These are phyloP conservation scores for Leishmania martiniquensis DNA, from an alignment of 208 protist genomes.

Conservation along the genomic window DNA sequence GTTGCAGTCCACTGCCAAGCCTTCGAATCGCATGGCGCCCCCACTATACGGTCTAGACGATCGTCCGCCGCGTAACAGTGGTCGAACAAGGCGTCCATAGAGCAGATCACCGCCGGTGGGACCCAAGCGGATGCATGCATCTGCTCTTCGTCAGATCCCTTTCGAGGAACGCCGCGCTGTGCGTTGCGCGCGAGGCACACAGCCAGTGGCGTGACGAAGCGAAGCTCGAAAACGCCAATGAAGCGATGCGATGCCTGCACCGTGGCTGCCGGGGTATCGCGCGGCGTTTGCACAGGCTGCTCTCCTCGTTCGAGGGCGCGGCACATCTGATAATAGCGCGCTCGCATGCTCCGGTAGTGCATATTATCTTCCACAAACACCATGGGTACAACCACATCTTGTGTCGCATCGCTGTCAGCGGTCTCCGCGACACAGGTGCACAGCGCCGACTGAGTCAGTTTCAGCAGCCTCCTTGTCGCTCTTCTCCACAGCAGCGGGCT, in stretches of 20 bases:
- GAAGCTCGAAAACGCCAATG: slow-evolving; percentile 53
- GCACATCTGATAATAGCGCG: slow-evolving; percentile 72
- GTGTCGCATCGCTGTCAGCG: neutral
- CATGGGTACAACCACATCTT: slow-evolving; percentile 20
- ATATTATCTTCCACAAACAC: slow-evolving; percentile 86
- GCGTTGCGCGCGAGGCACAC: slow-evolving; percentile 61
- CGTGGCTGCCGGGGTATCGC: neutral
- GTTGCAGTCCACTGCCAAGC: slow-evolving; percentile 32
- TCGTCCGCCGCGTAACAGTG: neutral
- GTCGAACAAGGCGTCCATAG: slow-evolving; percentile 65
- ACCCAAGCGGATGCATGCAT: slow-evolving; percentile 18
- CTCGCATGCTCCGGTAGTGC: slow-evolving; percentile 78
- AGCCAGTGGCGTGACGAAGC: slow-evolving; percentile 42
- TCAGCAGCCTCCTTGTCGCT: slow-evolving; percentile 12
- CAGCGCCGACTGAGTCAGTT: slow-evolving; percentile 11
- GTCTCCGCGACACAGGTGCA: slow-evolving; percentile 2
- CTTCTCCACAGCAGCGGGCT: neutral
- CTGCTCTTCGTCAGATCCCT: neutral
- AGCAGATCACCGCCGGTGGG: slow-evolving; percentile 49
- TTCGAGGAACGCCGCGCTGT: neutral
- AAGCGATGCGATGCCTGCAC: neutral
- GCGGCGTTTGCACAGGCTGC: neutral
- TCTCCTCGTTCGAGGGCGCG: slow-evolving; percentile 9
- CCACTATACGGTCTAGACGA: neutral
- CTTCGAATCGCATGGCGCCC: neutral